Evolutionary conservation across 148 eudicot genomes (phyloP).

Genomic region (Rhododendron griersonianum): DNA sequence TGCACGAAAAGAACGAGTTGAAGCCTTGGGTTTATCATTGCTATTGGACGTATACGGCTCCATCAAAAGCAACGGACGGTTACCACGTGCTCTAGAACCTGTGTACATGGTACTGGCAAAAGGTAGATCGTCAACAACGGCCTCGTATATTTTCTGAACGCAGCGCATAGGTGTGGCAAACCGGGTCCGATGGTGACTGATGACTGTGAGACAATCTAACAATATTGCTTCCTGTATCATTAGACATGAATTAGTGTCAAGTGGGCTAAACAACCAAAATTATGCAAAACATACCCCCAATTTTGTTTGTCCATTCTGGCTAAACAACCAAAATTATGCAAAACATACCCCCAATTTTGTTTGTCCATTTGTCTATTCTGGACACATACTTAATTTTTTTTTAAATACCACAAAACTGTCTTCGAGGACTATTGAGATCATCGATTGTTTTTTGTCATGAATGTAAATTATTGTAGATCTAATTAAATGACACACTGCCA

Average conservation of each 20-base stretch:
- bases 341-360: not conserved
- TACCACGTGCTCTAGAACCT: constrained; percentile 38
- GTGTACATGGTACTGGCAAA: constrained; percentile 46
- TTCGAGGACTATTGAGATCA: not conserved
- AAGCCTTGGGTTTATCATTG: constrained; percentile 53
- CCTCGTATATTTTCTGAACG: constrained; percentile 50
- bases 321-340: not conserved
- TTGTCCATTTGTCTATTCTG: not conserved
- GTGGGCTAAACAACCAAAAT: not conserved
- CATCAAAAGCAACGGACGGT: constrained; percentile 51
- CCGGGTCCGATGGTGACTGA: constrained; percentile 74
- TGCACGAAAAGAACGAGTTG: constrained; percentile 32
- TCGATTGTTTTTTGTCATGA: not conserved
- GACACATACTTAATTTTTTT: not conserved
- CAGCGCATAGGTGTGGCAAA: constrained; percentile 85
- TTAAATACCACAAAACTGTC: not conserved
- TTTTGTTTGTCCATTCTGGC: not conserved
- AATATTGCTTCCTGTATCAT: constrained; percentile 62
- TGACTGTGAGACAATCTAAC: constrained; percentile 80
- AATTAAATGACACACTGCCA: not conserved
- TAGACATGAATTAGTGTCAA: not conserved
- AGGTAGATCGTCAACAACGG: constrained; percentile 47
- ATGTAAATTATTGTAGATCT: not conserved
- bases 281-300: not conserved
- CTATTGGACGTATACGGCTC: constrained; percentile 61